These are phyloP conservation scores for Marasmius oreades DNA, from an alignment of 1,284 basidiomycete species.

Conservation along the genomic window DNA sequence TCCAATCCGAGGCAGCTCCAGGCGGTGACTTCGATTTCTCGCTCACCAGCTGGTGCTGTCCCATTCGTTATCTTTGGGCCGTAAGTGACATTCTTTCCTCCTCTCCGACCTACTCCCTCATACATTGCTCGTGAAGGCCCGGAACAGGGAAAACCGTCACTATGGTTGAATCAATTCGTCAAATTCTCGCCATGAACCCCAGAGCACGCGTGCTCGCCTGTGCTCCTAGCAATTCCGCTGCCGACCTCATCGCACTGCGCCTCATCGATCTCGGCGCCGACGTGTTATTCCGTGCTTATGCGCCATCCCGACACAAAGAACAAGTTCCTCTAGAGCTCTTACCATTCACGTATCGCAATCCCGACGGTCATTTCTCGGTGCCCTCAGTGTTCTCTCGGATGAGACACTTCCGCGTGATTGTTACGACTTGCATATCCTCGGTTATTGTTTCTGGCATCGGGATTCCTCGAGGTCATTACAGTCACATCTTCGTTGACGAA, in stretches of 20 bases:
- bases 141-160: constrained; percentile 66
- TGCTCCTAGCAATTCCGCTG: constrained; percentile 62
- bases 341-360: constrained; percentile 36
- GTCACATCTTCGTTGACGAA: constrained; percentile 65
- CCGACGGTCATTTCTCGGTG: constrained; percentile 43
- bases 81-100: constrained; percentile 36
- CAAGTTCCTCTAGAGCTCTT: constrained; percentile 41
- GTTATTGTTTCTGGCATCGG: constrained; percentile 54
- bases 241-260: constrained; percentile 47
- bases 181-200: constrained; percentile 43
- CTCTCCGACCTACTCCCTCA: neutral
- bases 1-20: constrained; percentile 48
- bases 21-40: constrained; percentile 51
- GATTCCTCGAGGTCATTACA: constrained; percentile 53
- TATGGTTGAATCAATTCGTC: constrained; percentile 60
- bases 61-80: constrained; percentile 67
- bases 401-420: constrained; percentile 48
- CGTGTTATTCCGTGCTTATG: constrained; percentile 60
- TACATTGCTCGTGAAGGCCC: neutral
- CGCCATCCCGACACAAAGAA: constrained; percentile 48
- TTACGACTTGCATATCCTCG: constrained; percentile 60
- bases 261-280: constrained; percentile 32
- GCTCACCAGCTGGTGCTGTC: constrained; percentile 38
- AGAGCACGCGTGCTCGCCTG: constrained; percentile 54
- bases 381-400: constrained; percentile 38